A percentile compares a stretch with the other conserved stretches of the same genome.
phyloP scores from a whole-genome alignment of 495 filamentous ascomycete species.

The Friedmanniomyces simplex region DNA sequence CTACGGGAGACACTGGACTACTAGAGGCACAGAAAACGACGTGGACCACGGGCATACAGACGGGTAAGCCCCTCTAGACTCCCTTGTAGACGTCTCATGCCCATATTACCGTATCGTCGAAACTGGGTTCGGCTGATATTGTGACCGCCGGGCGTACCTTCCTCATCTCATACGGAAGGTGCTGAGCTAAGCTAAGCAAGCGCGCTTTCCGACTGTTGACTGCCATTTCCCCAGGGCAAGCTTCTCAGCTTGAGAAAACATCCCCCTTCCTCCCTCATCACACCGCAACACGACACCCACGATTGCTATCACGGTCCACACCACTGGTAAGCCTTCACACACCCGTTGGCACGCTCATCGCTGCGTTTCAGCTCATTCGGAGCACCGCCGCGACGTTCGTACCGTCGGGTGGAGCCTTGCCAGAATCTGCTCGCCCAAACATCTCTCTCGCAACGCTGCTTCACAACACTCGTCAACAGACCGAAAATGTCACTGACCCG shows the following conservation, averaged over 20 bases:
- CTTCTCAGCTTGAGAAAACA: background rate
- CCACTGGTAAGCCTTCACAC: background rate
- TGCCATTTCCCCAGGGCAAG: background rate
- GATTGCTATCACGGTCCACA: background rate
- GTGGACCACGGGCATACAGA: background rate
- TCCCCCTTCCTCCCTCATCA: background rate
- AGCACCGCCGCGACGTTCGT: background rate
- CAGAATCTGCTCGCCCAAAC: no score
- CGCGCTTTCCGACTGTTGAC: background rate
- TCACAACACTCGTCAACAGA: background rate
- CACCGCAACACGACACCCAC: background rate
- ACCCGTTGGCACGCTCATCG: background rate
- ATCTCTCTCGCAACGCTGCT: background rate
- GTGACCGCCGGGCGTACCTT: background rate
- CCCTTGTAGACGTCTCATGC: background rate
- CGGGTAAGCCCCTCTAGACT: background rate
- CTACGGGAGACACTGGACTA: background rate
- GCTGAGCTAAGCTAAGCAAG: background rate
- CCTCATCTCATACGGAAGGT: background rate
- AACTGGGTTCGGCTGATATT: background rate
- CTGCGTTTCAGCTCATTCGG: background rate
- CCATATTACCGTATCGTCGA: background rate
- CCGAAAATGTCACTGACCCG: background rate
- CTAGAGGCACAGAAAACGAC: background rate
- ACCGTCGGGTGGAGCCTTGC: background rate